Evolutionary conservation across 2,329 filamentous ascomycete species (phyloP), one percentile per base, ranked within the genome.

Genomic region (Alternaria consortialis): DNA sequence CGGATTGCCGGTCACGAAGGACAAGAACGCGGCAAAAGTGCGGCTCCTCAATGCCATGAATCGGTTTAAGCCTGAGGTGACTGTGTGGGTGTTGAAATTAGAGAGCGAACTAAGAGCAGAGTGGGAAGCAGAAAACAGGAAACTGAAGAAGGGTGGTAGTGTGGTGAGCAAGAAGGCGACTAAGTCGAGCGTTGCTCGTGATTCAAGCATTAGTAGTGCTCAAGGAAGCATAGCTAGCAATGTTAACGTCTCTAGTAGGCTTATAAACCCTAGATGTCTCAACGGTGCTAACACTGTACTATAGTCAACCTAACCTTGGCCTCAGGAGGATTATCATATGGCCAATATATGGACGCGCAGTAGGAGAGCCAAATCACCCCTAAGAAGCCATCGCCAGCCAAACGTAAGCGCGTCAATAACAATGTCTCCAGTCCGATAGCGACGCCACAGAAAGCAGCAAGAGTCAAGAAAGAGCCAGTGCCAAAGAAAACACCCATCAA

Each of bases 11-110:
- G 81, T 82, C 0, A 86, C 85, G 17, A 87, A 86, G 68, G 81
- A 82, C 44, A 89, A 89, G 75, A 82, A 85, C 23, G 82, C 83
- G 0, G 87, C 87, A 9, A 86, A 87, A 57, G 84, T 87, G 78
- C 79, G 87, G 2, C 76, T 90, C 15, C 80, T 85, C n/a, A 84
- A 87, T 63, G 86, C 86, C 7, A 70, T 88, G 60, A 85, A 83
- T 36, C 75, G 74, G 2, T 82, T 80, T 1, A 77, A 75, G 2
- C 71, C 90, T 5, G 73, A 76, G 0, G 81, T 89, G 4, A 87
- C 87, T 0, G 47, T 72, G 0, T 73, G 82, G 47, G 78, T 90
- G 15, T 62, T 70, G 50, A 81, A 80, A 55, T 59, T 89, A 27
- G 87, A 90, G 74, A 65, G 70, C 2, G 82, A 84, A 50, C 71